Conservation (phyloP, 306 rosid genomes). For the Bauhinia variegata region DNA sequence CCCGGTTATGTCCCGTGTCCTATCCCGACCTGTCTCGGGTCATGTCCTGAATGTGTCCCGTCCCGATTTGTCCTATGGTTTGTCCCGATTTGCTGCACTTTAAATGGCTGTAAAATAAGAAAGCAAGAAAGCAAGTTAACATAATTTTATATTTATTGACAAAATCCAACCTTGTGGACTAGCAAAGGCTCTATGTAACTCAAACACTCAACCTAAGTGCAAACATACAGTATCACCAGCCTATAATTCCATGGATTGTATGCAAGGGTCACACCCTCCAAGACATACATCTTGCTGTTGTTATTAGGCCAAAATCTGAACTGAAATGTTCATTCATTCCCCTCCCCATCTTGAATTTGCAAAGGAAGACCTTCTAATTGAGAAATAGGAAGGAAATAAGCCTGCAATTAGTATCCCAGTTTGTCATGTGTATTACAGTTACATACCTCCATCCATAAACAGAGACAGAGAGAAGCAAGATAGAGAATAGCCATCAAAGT, state of each 20-base stretch:
- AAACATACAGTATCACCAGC: slow-evolving; percentile 99
- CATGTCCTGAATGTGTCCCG: too few relatives aligned
- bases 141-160: too few relatives aligned
- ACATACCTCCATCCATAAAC: neutral
- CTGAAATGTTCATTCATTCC: slow-evolving; percentile 96
- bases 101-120: too few relatives aligned
- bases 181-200: too few relatives aligned
- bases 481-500: slow-evolving; percentile 12
- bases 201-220: too few relatives aligned
- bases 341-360: slow-evolving; percentile 86
- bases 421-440: slow-evolving; percentile 34
- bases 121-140: too few relatives aligned
- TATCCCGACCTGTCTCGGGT: too few relatives aligned
- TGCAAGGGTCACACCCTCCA: slow-evolving; percentile 99
- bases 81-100: too few relatives aligned
- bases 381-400: slow-evolving; percentile 85
- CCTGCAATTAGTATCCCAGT: slow-evolving; percentile 56
- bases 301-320: slow-evolving; percentile 99
- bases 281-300: slow-evolving; percentile 97
- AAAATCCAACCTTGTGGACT: too few relatives aligned
- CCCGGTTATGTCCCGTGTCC: too few relatives aligned
- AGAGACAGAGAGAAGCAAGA: slow-evolving; percentile 10
- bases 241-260: slow-evolving; percentile 82
- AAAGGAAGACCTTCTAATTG: slow-evolving; percentile 97
- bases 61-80: too few relatives aligned